Evolutionary conservation across 345 rosid genomes (phyloP), one percentile per base, ranked within the genome.

Genomic region (Eucalyptus tenuipes): DNA sequence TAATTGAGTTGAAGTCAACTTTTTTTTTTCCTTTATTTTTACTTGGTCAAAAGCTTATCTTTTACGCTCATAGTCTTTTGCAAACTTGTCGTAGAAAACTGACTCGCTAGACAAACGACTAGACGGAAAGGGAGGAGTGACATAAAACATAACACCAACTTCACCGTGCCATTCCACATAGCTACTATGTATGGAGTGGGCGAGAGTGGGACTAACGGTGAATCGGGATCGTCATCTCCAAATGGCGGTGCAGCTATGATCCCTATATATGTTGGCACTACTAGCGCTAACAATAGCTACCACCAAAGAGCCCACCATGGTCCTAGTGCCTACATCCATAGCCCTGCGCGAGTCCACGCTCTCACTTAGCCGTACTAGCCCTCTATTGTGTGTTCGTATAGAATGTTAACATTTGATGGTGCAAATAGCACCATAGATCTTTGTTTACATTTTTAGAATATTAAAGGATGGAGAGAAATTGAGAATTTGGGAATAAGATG

Each of bases 211-310:
- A 22, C 82, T 20, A 75, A 75, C 4, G 24, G 27, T 24, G 47
- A 75, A 37, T 75, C 1, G 15, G 47, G 82, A 75, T 75, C 15
- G 27, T 75, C 82, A 40, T 37, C 57, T 37, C 85, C 85, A 29
- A 53, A 66, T 55, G 79, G 88, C 52, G 68, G 20, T 15, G 88
- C n/a, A 2, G 88, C 86, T 9, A 49, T 82, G 50, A 88, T 87
- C 55, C 92, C 92, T 16, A 33, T 88, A 47, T 66, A 90, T 18
- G 86, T 88, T 13, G 89, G 49, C 10, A 7, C 55, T 31, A 91
- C 88, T 1, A 90, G 91, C 4, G 91, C 91, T 44, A 89, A 87
- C 50, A 90, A 40, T 61, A 89, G 59, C 85, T 90, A 42, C 86
- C 89, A 81, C 66, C 66, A 20, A 48, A 31, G 89, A 10, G 11